phyloP scores from a whole-genome alignment of 208 protist genomes.

The Trypanosoma avium region DNA sequence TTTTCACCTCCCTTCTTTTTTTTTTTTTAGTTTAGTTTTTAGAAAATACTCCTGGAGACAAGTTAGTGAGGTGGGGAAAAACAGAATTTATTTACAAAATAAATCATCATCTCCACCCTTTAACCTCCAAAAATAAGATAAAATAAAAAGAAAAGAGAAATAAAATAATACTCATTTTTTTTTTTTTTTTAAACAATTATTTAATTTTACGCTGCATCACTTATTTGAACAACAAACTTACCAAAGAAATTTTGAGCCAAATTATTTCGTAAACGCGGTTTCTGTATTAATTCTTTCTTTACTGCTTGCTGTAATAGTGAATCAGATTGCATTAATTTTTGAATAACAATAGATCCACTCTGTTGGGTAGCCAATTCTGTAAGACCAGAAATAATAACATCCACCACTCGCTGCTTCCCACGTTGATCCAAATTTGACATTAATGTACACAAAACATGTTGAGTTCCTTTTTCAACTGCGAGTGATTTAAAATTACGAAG shows the following conservation, averaged over 20 bases:
- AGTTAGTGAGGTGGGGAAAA: too few relatives aligned
- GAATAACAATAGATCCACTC: slow-evolving; percentile 71
- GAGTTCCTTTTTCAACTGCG: slow-evolving; percentile 67
- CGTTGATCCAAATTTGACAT: slow-evolving; percentile 66
- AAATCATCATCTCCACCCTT: too few relatives aligned
- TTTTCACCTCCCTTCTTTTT: too few relatives aligned
- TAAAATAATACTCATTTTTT: neutral
- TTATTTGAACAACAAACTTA: slow-evolving; percentile 87
- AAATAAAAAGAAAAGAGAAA: neutral
- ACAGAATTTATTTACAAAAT: too few relatives aligned
- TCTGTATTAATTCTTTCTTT: slow-evolving; percentile 34
- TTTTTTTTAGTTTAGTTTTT: too few relatives aligned
- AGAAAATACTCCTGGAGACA: too few relatives aligned
- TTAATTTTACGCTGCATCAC: slow-evolving; percentile 8
- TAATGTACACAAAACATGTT: slow-evolving; percentile 79
- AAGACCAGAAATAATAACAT: slow-evolving; percentile 54
- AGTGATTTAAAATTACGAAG: slow-evolving; percentile 65
- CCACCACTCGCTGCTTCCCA: slow-evolving; percentile 53
- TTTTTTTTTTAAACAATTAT: neutral
- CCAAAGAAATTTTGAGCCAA: slow-evolving; percentile 82
- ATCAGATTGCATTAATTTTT: slow-evolving; percentile 82
- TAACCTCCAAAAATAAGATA: too few relatives aligned
- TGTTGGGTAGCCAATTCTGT: slow-evolving; percentile 53
- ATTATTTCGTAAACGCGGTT: slow-evolving; percentile 52
- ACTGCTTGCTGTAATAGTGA: slow-evolving; percentile 46